Base-by-base conservation (phyloP, 2,329 filamentous ascomycete genomes). In the Trichophyton schoenleinii region DNA sequence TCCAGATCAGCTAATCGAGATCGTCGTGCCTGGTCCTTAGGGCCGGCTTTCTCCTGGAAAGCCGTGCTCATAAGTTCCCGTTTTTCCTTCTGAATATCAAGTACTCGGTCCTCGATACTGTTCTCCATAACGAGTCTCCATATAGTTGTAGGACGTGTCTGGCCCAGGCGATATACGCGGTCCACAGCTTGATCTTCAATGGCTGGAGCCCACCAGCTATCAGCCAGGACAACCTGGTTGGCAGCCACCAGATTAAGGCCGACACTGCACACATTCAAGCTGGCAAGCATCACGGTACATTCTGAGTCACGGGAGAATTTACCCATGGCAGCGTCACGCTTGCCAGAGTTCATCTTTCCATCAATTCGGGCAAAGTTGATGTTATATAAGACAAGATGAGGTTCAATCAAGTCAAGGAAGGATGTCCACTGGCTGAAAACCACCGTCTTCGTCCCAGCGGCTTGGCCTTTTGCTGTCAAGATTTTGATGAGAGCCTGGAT, bases 101-200 rank as follows among this genome's bases (percentile, higher is more conserved):
- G 76, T 20, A 95, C 90, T 0, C 85, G 80, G 71, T 95, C 88
- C 72, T 96, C 91, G 3, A 96, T 84, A 6, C 83, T 88, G 0
- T 80, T 82, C 67, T 95, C 87, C 76, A 95, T 87, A 1, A 96
- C 83, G 8, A 96, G 77, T 55, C 90, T 80, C 79, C 89, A 94
- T 1, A 95, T 86, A 0, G 84, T 91, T 0, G 87, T 91, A 63
- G 86, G 81, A 42, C 87, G 82, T 65, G 81, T 91, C 75, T 96
- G 91, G 0, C 91, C 91, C 0, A 96, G 79, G 0, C 91, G 82
- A 70, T 96, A 89, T 5, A 96, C 90, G 3, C 91, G 86, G 70
- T 96, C 91, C 2, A 95, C 81, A 2, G 91, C 91, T 71, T 96
- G 91, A 67, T 95, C 90, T 72, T 96, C 91, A 61, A 96, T 94